These are phyloP conservation scores for Trichoderma pleuroti DNA, from an alignment of 2,329 filamentous ascomycete species.

Conservation along the genomic window DNA sequence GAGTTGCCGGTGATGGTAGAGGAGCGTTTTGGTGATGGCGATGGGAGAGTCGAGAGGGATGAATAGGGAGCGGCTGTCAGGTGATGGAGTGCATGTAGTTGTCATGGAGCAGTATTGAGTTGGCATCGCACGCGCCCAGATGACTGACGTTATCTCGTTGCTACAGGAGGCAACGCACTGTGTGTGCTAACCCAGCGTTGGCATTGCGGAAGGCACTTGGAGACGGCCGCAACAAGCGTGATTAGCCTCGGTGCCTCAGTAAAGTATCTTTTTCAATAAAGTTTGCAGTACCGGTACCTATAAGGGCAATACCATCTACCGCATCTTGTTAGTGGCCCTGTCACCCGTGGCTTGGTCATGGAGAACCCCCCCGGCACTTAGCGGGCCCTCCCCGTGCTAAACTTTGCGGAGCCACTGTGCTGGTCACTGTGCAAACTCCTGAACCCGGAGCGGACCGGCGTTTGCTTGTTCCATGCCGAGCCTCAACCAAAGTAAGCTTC, in stretches of 20 bases:
- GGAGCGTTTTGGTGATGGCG: neutral
- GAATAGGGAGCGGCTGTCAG: conserved; percentile 13
- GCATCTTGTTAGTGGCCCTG: neutral
- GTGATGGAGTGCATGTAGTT: conserved; percentile 15
- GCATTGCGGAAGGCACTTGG: neutral
- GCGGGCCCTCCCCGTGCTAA: neutral
- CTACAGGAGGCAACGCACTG: neutral
- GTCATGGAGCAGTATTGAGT: conserved; percentile 11
- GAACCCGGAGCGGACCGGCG: neutral
- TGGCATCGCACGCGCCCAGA: conserved; percentile 13
- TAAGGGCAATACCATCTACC: neutral
- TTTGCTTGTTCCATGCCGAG: conserved; percentile 1
- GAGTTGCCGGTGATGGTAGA: neutral
- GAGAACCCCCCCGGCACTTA: neutral
- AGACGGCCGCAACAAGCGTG: neutral
- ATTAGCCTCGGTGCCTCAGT: neutral
- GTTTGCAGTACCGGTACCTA: neutral
- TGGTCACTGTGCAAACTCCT: neutral
- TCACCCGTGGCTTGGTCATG: neutral
- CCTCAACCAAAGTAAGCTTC: neutral
- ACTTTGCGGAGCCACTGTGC: neutral
- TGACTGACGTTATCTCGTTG: conserved; percentile 19
- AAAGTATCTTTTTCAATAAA: neutral
- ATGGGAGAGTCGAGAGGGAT: neutral
- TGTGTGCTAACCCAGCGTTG: neutral